A percentile compares a stretch with the other conserved stretches of the same genome.
phyloP scores from a whole-genome alignment of 176 grass and related monocot genomes.

The Alloteropsis semialata region DNA sequence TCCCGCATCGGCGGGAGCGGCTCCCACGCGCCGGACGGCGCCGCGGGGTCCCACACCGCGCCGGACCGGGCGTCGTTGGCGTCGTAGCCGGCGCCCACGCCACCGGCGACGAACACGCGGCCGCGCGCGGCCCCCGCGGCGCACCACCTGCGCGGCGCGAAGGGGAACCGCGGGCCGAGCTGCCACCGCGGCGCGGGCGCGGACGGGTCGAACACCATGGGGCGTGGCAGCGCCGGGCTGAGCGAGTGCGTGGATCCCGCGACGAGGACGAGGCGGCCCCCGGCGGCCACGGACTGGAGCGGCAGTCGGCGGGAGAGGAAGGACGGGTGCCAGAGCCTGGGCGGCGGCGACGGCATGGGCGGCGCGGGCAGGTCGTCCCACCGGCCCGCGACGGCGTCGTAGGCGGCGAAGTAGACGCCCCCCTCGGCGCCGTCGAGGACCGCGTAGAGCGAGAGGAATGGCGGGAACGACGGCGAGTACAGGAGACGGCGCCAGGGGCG shows the following conservation, averaged over 20 bases:
- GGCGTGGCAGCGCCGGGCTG: constrained; percentile 51
- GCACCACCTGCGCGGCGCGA: constrained; percentile 83
- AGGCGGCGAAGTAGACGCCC: constrained; percentile 46
- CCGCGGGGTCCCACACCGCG: constrained; percentile 47
- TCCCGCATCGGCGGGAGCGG: constrained; percentile 58
- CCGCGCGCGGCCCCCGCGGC: constrained; percentile 44
- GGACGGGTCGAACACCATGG: constrained; percentile 66
- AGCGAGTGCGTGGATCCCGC: constrained; percentile 56
- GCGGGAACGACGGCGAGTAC: constrained; percentile 63
- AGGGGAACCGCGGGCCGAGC: constrained; percentile 52
- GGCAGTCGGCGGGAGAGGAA: constrained; percentile 75
- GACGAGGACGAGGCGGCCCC: constrained; percentile 52
- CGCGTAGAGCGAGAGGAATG: constrained; percentile 53
- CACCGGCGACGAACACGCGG: constrained; percentile 61
- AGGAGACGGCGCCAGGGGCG: constrained; percentile 65
- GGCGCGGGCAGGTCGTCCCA: constrained; percentile 55
- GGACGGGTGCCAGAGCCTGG: constrained; percentile 55
- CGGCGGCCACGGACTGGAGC: constrained; percentile 51
- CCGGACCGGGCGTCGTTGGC: constrained; percentile 43
- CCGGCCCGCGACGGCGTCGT: constrained; percentile 38
- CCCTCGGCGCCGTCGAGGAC: constrained; percentile 24
- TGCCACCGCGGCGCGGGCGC: constrained; percentile 36
- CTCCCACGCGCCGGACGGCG: constrained; percentile 37
- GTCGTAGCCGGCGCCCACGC: constrained; percentile 58
- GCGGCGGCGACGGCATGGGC: constrained; percentile 41